Evolutionary conservation across 495 filamentous ascomycete genomes (phyloP), one percentile per base, ranked within the genome.

Genomic region (Tuber brumale): DNA sequence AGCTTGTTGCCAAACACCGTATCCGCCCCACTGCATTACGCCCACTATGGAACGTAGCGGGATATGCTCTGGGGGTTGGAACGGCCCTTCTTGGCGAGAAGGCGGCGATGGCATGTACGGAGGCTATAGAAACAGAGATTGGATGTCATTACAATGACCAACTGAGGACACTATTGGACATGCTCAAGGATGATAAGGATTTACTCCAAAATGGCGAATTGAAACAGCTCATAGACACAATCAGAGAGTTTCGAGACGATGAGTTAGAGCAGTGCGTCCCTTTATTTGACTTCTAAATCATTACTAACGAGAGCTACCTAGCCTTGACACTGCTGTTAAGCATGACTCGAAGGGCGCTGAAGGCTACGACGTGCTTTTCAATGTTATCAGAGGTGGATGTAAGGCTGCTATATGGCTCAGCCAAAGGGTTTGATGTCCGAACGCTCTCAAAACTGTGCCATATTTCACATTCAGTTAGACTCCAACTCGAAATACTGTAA

Each of bases 61-160:
- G 96, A 18, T 91, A 93, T 0, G 92, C 91, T 3, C 85, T 99
- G 4, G 95, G 95, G 21, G 97, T 96, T 92, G 88, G 89, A 4
- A 99, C 95, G 1, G 95, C 90, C 0, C 83, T 94, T n/a, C 87
- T 98, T 87, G 94, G 96, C 0, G 89, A 92, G 57, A 95, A 98
- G 85, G 95, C 95, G 0, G 94, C 95, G 5, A 99, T 99, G 95
- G 95, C 96, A 37, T 99, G 95, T 83, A 99, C 95, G 18, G 95
- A 99, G 85, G 95, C 95, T 8, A 94, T 99, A 43, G 95, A 99
- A 86, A 99, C 96, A 43, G 95, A 98, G 86, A 99, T 99, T 78
- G 95, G 96, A 0, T 89, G 89, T 23, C 95, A 99, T 84, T 99
- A 99, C 83, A 99, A 99, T 83, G 91, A 90, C 61, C 95, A 99